Base-by-base conservation (phyloP, 352 stramenopile species). In the Globisporangium nagaii region DNA sequence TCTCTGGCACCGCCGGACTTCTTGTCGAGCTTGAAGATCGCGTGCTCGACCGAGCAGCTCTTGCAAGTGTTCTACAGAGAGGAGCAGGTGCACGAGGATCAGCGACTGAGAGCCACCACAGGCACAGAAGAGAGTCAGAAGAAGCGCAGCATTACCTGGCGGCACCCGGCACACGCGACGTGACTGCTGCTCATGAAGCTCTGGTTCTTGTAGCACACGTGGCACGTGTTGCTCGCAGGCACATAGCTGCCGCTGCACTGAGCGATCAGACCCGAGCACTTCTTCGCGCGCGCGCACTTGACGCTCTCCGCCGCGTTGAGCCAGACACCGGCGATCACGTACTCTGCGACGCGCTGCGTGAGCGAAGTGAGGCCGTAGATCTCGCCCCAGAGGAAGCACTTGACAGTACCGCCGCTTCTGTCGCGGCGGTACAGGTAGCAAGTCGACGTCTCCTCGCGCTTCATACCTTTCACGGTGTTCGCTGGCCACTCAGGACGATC, bases 341-440 rank as follows among this genome's bases (percentile, higher is more conserved):
- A 57, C 15, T 57, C 50, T 20, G 35, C 36, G 8, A 57, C 39
- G 28, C 47, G 47, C 28, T 50, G 27, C 6, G 35, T 31, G 22
- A 57, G 2, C 8, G 39, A 20, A 8, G 6, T 37, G 41, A 71
- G 65, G 22, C 64, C 60, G 24, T 60, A 66, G 53, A 65, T 43
- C 30, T 70, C 56, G 15, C 66, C 63, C 15, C 51, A 56, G 12
- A 73, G 60, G 47, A 75, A 78, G 39, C 62, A 59, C 50, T 78
- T 56, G 10, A 68, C 70, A n/a, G n/a, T n/a, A n/a, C n/a, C n/a
- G n/a, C 30, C 52, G 39, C 3, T 53, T 68, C 54, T 45, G 56
- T 62, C n/a, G 1, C 61, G 63, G 2, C 62, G 60, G 24, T 79
- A 79, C 13, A 79, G 30, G 22, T 73, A 76, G n/a, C 66, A 75